Base-by-base conservation (phyloP, 2,329 filamentous ascomycete species). In the Rhynchosporium agropyri region DNA sequence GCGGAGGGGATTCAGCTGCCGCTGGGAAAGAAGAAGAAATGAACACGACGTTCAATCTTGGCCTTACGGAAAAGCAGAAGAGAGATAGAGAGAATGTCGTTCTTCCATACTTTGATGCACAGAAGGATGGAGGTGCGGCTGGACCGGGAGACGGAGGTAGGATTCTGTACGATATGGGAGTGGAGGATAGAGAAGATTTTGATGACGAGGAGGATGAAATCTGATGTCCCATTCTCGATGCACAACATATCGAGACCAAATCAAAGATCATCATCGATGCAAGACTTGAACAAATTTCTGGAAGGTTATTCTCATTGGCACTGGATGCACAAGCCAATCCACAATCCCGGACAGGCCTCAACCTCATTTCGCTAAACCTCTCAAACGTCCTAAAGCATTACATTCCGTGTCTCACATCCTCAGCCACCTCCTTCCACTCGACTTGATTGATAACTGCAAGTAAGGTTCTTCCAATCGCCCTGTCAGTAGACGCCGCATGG, bases 161-260 rank as follows among this genome's bases (percentile, higher is more conserved):
- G 65, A 99, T 99, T 68, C 74, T 99, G 72, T 99, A 99, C 75
- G 94, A 98, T 70, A 96, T 98, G 90, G 94, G 93, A 1, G 85
- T 87, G 66, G 95, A 98, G 78, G 95, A 99, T 76, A 92, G 98
- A 75, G 98, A 97, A 78, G 93, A 97, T 70, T 93, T 96, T 63
- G 92, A 96, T 73, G 92, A 97, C 72, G 93, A 97, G 77, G 93
- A 97, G 77, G 77, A 76, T 67, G 72, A 73, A 64, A 74, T 74
- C 42, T 74, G 26, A 55, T 28, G 26, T 0, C 3, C n/a, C 2
- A 7, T n/a, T 5, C 42, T 43, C 13, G 42, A n/a, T 43, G 9
- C 42, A 43, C 13, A 43, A n/a, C 9, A n/a, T 43, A n/a, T 6
- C 13, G 13, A n/a, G 42, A 43, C 20, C 20, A 20, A 20, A 20